Evolutionary conservation across 2,329 filamentous ascomycete genomes (phyloP), one percentile per base, ranked within the genome.

Genomic region (Colletotrichum filicis): DNA sequence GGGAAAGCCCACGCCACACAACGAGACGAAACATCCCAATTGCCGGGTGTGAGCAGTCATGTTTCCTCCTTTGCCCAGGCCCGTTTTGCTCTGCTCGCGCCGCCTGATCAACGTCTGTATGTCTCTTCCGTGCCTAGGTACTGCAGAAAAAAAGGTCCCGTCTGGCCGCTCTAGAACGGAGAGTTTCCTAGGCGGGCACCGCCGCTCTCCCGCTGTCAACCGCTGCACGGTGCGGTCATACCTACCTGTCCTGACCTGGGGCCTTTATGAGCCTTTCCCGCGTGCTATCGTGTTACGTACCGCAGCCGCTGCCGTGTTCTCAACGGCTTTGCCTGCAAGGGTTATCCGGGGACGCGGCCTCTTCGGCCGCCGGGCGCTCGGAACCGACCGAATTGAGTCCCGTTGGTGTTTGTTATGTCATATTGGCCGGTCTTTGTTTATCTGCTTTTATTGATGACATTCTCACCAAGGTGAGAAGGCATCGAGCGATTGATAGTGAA

Each of bases 141-240:
- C 16, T 42, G 37, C 35, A 42, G 37, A 46, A 16, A 46, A 49
- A 49, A 22, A 49, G 19, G 19, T 49, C 19, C 42, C 42, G 42
- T 49, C 19, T 8, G 42, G 19, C 19, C 8, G 42, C n/a, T 49
- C 42, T 24, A 30, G 35, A 61, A 28, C 58, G 19, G 26, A 5
- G 26, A 9, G 9, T 24, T 63, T 24, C 24, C n/a, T 12, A 6
- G 22, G 12, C 42, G 42, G 8, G 42, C 32, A 22, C 16, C 6
- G 69, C 61, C 58, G 55, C 66, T 73, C 66, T 73, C 59, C 60
- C 70, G 66, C 66, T 65, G 70, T 65, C 60, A 65, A 65, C 59
- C 66, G 60, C 70, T 73, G 70, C 70, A 70, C 60, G 66, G 26
- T 70, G 60, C 70, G 59, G 70, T 70, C 70, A 73, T 69, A 49